These are phyloP conservation scores for Darksidea phi DNA, from an alignment of 495 filamentous ascomycete species.

Conservation along the genomic window DNA sequence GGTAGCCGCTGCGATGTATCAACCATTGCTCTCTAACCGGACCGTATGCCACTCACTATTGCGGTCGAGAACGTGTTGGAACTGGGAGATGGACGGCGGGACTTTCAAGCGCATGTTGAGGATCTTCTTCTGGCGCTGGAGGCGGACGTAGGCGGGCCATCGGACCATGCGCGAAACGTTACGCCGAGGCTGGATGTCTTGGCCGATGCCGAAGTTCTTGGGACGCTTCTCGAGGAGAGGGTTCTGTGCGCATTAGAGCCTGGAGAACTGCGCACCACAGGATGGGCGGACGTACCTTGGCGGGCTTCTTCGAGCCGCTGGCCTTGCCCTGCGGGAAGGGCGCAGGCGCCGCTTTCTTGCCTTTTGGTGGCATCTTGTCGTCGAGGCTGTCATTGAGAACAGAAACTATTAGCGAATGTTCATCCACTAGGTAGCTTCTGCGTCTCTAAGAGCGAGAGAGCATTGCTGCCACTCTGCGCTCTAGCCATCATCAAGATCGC, in stretches of 20 bases:
- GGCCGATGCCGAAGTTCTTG: constrained; percentile 98
- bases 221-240: constrained; percentile 97
- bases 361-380: constrained; percentile 55
- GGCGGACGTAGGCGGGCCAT: constrained; percentile 91
- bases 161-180: constrained; percentile 99
- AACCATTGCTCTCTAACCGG: not conserved
- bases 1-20: constrained; percentile 58
- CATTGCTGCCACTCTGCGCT: constrained; percentile 66
- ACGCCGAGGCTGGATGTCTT: constrained; percentile 96
- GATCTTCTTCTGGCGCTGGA: constrained; percentile 99
- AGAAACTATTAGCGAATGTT: constrained; percentile 86
- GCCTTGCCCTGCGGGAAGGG: constrained; percentile 94
- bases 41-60: constrained; percentile 54
- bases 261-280: not conserved
- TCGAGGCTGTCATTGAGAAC: constrained; percentile 99
- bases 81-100: constrained; percentile 95
- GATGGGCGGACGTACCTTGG: constrained; percentile 59
- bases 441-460: constrained; percentile 70
- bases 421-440: constrained; percentile 67
- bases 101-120: constrained; percentile 98
- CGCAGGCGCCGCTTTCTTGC: constrained; percentile 86
- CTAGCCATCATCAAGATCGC: constrained; percentile 81
- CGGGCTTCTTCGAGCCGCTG: constrained; percentile 80
- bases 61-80: constrained; percentile 95
- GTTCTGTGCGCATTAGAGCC: constrained; percentile 56